phyloP scores from a whole-genome alignment of 2,329 filamentous ascomycete genomes.

The Aspergillus sp. region DNA sequence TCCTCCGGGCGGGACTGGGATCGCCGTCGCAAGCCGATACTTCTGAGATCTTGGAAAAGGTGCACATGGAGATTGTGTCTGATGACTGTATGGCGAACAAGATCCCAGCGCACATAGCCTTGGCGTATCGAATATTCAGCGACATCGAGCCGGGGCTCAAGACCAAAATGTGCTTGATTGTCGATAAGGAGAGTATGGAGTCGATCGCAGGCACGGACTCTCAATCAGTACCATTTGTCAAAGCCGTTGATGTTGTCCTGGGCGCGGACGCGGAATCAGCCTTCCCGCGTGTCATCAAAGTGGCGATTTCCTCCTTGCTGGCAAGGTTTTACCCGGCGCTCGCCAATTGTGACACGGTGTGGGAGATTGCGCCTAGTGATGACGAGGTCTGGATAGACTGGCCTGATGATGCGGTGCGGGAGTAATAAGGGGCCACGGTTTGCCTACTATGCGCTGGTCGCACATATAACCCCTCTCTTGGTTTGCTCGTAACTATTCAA shows the following conservation, averaged over 20 bases:
- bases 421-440: background rate
- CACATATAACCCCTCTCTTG: background rate
- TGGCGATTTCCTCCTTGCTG: slow-evolving; percentile 6
- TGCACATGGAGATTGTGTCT: slow-evolving; percentile 6
- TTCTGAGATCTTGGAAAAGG: background rate
- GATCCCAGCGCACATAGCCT: slow-evolving; percentile 3
- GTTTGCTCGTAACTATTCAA: background rate
- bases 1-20: background rate
- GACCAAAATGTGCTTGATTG: slow-evolving; percentile 6
- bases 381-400: background rate
- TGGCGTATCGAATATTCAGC: slow-evolving; percentile 2
- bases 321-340: slow-evolving; percentile 10
- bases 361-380: slow-evolving; percentile 1
- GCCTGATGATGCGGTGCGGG: background rate
- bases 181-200: slow-evolving; percentile 8
- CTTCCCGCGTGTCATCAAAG: background rate
- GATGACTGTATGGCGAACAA: slow-evolving; percentile 12
- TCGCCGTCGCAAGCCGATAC: background rate
- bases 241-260: slow-evolving; percentile 10
- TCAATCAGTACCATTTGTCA: slow-evolving; percentile 2
- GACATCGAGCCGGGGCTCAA: slow-evolving; percentile 3
- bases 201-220: background rate
- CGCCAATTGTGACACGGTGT: slow-evolving; percentile 2
- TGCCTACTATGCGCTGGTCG: background rate
- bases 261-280: background rate